phyloP scores from a whole-genome alignment of 1,284 basidiomycete species.

The Neolentinus lepideus region DNA sequence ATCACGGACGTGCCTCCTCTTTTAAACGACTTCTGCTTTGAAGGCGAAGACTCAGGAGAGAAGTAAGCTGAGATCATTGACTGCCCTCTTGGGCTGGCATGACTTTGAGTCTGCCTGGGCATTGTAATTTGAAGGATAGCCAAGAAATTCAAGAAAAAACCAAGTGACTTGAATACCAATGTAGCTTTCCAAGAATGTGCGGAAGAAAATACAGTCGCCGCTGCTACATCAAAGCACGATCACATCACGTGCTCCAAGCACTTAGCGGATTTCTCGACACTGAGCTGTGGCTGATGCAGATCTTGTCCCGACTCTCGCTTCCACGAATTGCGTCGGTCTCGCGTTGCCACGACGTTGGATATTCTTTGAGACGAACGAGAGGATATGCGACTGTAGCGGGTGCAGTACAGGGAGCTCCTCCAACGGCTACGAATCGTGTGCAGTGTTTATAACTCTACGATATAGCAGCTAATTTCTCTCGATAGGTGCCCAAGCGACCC shows the following conservation, averaged over 20 bases:
- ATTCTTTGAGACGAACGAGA: neutral
- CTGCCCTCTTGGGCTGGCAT: constrained; percentile 18
- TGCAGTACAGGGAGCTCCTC: constrained; percentile 6
- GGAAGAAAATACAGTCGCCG: neutral
- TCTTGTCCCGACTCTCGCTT: neutral
- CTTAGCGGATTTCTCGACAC: neutral
- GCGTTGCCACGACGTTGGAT: neutral
- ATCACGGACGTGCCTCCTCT: neutral
- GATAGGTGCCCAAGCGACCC: constrained; percentile 77
- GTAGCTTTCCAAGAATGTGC: neutral
- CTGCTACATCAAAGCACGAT: neutral
- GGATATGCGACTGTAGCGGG: neutral
- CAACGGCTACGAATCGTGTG: constrained; percentile 25
- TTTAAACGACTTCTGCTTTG: constrained; percentile 24
- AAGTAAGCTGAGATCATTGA: constrained; percentile 55
- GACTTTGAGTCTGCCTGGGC: neutral
- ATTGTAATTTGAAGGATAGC: neutral
- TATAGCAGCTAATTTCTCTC: neutral
- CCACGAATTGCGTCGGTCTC: neutral
- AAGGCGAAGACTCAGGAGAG: constrained; percentile 25
- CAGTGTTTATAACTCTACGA: neutral
- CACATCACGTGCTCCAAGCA: neutral
- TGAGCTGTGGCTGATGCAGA: neutral
- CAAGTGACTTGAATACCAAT: neutral
- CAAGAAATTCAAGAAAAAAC: neutral